phyloP scores from a whole-genome alignment of 306 rosid species.

The Dryas octopetala region DNA sequence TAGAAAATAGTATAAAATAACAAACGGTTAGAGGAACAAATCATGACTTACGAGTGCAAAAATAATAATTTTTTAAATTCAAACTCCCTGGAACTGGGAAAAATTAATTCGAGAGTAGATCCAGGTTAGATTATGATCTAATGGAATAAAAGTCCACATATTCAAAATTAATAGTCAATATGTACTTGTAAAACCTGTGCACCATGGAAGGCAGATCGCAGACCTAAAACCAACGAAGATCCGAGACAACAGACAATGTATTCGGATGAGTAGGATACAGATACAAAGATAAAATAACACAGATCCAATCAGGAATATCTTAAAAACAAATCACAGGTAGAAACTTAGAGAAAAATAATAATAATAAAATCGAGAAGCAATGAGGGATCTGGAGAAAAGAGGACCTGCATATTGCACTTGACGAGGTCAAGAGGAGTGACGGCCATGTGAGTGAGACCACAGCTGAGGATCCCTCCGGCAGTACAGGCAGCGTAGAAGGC shows the following conservation, averaged over 20 bases:
- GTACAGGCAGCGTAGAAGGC: constrained; percentile 91
- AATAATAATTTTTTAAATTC: background rate
- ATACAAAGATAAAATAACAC: background rate
- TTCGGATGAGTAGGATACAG: background rate
- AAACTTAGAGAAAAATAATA: background rate
- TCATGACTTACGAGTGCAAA: background rate
- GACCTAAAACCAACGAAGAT: constrained; percentile 20
- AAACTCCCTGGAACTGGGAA: background rate
- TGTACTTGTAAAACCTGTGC: background rate
- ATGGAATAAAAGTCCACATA: background rate
- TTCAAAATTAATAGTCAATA: background rate
- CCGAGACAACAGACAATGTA: background rate
- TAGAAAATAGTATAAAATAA: background rate
- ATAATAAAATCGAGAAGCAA: background rate
- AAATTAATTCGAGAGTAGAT: background rate
- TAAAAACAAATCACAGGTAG: background rate
- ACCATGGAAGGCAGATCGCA: constrained; percentile 7
- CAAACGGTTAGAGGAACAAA: background rate
- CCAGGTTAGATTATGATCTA: background rate
- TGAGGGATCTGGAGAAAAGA: constrained; percentile 29
- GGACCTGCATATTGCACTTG: constrained; percentile 97
- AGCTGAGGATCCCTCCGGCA: constrained; percentile 79
- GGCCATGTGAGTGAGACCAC: constrained; percentile 92
- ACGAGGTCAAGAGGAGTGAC: constrained; percentile 98
- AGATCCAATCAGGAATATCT: constrained; percentile 44